Conservation (phyloP, 2,329 filamentous ascomycete genomes). For the Balansia obtecta region DNA sequence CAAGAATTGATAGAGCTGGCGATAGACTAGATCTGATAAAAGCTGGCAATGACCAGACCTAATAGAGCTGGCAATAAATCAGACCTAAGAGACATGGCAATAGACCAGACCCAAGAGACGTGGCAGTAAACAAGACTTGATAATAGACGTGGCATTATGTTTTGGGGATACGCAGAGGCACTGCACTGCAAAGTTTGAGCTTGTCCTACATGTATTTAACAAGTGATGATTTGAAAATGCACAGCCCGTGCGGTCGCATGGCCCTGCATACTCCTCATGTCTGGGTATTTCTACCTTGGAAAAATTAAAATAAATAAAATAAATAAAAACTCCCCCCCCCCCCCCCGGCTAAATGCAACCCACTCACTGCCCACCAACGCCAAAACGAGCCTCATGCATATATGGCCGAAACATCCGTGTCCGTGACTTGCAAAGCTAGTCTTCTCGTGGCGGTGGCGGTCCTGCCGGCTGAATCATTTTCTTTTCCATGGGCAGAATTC, state of each 20-base stretch:
- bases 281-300: background rate
- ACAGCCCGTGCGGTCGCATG: background rate
- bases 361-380: background rate
- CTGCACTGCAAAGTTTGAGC: background rate
- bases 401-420: background rate
- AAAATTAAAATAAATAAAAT: background rate
- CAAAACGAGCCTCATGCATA: background rate
- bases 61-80: too few species aligned
- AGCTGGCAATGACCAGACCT: too few species aligned
- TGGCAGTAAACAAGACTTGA: background rate
- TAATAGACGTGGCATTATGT: background rate
- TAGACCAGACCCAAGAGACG: too few species aligned
- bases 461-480: constrained; percentile 56
- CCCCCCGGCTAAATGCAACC: background rate
- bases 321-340: too few species aligned
- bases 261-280: background rate
- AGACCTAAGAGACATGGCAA: too few species aligned
- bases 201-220: background rate
- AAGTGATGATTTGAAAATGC: background rate
- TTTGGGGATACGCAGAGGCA: background rate
- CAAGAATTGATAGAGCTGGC: too few species aligned
- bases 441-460: constrained; percentile 44
- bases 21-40: too few species aligned
- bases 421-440: constrained; percentile 17
- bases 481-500: constrained; percentile 18